These are phyloP conservation scores for Phytophthora pseudosyringae DNA, from an alignment of 352 stramenopile species.

Conservation along the genomic window DNA sequence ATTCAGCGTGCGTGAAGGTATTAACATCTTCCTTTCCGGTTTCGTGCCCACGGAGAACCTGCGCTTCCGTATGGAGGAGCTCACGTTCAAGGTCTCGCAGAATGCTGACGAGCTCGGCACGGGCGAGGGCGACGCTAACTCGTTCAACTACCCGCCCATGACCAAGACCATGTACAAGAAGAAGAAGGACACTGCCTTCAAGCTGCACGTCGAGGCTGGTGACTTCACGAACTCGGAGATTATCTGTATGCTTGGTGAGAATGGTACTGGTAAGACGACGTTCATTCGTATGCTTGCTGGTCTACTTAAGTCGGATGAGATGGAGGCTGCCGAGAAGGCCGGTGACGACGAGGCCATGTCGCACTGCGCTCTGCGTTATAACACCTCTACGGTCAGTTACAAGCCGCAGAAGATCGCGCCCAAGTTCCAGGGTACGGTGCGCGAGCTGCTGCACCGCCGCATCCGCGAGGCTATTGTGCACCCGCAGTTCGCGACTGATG, in stretches of 20 bases:
- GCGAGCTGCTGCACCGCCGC: slow-evolving; percentile 97
- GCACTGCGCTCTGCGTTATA: slow-evolving; percentile 81
- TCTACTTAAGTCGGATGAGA: slow-evolving; percentile 98
- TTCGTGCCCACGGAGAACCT: slow-evolving; percentile 99
- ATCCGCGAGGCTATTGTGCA: slow-evolving; percentile 98
- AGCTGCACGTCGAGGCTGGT: slow-evolving; percentile 97
- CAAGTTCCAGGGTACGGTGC: slow-evolving; percentile 96
- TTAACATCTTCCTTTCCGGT: slow-evolving; percentile 99
- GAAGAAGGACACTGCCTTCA: slow-evolving; percentile 95
- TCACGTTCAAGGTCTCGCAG: slow-evolving; percentile 99
- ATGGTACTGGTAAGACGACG: slow-evolving; percentile 99
- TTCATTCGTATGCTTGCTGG: slow-evolving; percentile 99
- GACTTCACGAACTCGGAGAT: slow-evolving; percentile 99
- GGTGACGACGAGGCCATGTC: slow-evolving; percentile 78
- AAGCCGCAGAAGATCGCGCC: slow-evolving; percentile 99
- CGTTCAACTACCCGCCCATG: slow-evolving; percentile 98
- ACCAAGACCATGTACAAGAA: slow-evolving; percentile 98
- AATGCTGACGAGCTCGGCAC: slow-evolving; percentile 88
- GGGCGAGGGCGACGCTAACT: slow-evolving; percentile 90
- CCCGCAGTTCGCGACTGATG: slow-evolving; percentile 99
- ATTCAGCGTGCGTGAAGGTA: slow-evolving; percentile 99
- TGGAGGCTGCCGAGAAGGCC: slow-evolving; percentile 82
- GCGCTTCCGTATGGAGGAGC: slow-evolving; percentile 97
- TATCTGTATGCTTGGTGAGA: slow-evolving; percentile 99
- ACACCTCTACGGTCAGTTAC: slow-evolving; percentile 93